phyloP scores from a whole-genome alignment of 768 basidiomycete species.

The Trametes punicea region DNA sequence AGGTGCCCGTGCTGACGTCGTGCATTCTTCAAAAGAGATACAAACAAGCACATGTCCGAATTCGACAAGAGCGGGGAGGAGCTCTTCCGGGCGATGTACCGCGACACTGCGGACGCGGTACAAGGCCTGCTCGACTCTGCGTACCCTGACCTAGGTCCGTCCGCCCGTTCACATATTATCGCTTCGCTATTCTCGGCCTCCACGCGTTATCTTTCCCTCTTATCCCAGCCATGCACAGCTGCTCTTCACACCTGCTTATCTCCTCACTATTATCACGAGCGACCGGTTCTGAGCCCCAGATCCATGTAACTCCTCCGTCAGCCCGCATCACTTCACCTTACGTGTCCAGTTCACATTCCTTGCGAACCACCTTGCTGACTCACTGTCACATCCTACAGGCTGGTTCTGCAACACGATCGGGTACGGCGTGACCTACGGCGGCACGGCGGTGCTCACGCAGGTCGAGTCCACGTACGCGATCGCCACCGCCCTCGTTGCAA shows the following conservation, averaged over 20 bases:
- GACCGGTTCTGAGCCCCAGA: no score
- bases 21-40: constrained; percentile 35
- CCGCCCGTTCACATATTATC: background rate
- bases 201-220: background rate
- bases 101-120: constrained; percentile 49
- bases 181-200: background rate
- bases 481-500: constrained; percentile 59
- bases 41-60: constrained; percentile 40
- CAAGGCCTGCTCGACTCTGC: constrained; percentile 45
- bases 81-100: constrained; percentile 51
- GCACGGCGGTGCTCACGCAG: constrained; percentile 42
- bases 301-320: no score
- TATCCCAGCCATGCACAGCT: no score
- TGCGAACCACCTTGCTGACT: no score
- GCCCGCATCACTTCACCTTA: no score
- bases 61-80: constrained; percentile 39
- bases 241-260: constrained; percentile 1
- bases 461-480: constrained; percentile 59
- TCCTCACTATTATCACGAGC: no score
- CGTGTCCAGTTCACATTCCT: no score
- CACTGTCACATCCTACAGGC: no score
- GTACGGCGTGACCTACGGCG: constrained; percentile 56
- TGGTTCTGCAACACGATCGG: constrained; percentile 48
- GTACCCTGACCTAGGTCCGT: constrained; percentile 64
- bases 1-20: background rate